phyloP scores from a whole-genome alignment of 768 basidiomycete genomes.

The Lactarius sanguifluus region DNA sequence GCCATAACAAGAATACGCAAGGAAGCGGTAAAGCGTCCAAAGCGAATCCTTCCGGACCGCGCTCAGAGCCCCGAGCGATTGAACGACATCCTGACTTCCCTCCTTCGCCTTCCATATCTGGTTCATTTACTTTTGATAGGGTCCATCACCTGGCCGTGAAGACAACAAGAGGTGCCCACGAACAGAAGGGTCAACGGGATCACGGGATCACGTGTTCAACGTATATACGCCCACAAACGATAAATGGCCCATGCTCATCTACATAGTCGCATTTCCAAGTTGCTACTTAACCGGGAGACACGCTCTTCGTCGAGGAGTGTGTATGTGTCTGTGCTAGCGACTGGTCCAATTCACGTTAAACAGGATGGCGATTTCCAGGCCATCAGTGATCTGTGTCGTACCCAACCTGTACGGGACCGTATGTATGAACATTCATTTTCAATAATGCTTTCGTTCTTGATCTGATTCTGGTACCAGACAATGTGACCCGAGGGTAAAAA shows the following conservation, averaged over 20 bases:
- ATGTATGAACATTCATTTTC: constrained; percentile 32
- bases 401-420: constrained; percentile 80
- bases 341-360: constrained; percentile 40
- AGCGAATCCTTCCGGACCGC: too few species aligned
- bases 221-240: constrained; percentile 59
- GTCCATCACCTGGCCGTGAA: too few species aligned
- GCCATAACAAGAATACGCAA: too few species aligned
- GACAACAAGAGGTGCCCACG: too few species aligned
- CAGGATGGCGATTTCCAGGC: constrained; percentile 39
- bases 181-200: too few species aligned
- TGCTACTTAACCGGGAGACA: constrained; percentile 69
- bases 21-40: too few species aligned
- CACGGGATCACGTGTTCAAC: too few species aligned
- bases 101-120: too few species aligned
- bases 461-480: constrained; percentile 42
- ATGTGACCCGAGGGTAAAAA: constrained; percentile 65
- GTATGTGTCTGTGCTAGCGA: too few species aligned
- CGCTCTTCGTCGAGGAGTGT: constrained; percentile 48
- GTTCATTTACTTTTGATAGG: too few species aligned
- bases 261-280: constrained; percentile 56
- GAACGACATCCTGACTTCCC: too few species aligned
- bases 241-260: constrained; percentile 56
- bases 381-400: constrained; percentile 70
- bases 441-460: not conserved
- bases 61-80: too few species aligned